Evolutionary conservation across 2,329 filamentous ascomycete genomes (phyloP).

Genomic region (Ambrosiella cleistominuta): DNA sequence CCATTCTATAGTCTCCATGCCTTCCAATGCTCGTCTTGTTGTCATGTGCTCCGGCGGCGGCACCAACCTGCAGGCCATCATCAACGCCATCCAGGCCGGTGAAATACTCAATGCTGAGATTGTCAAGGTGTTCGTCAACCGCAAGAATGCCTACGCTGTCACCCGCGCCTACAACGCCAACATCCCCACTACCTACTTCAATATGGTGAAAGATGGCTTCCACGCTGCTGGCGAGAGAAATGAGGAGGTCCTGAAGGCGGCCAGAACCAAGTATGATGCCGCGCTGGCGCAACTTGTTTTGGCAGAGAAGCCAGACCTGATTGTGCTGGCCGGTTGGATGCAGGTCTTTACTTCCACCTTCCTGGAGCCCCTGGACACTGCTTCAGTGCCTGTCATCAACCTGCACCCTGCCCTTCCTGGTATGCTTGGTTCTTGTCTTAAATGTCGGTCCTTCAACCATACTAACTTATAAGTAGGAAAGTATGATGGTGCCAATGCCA

Average conservation of each 20-base stretch:
- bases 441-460: not conserved
- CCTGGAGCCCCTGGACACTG: slow-evolving; percentile 45
- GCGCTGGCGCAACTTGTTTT: slow-evolving; percentile 55
- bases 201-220: slow-evolving; percentile 57
- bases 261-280: slow-evolving; percentile 53
- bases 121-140: slow-evolving; percentile 30
- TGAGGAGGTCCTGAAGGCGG: slow-evolving; percentile 32
- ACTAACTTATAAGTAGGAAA: slow-evolving; percentile 28
- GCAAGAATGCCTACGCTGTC: slow-evolving; percentile 28
- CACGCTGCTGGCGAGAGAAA: slow-evolving; percentile 41
- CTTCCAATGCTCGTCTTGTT: slow-evolving; percentile 32
- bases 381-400: slow-evolving; percentile 57
- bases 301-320: slow-evolving; percentile 46
- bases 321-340: slow-evolving; percentile 80
- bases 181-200: slow-evolving; percentile 68
- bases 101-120: slow-evolving; percentile 27
- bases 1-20: not conserved
- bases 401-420: slow-evolving; percentile 42
- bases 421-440: slow-evolving; percentile 11
- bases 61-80: slow-evolving; percentile 62
- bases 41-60: slow-evolving; percentile 59
- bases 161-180: slow-evolving; percentile 28
- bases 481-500: slow-evolving; percentile 63
- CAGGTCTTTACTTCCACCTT: slow-evolving; percentile 58
- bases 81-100: slow-evolving; percentile 27